Conservation (phyloP, 495 filamentous ascomycete genomes). For the Rhypophila decipiens region DNA sequence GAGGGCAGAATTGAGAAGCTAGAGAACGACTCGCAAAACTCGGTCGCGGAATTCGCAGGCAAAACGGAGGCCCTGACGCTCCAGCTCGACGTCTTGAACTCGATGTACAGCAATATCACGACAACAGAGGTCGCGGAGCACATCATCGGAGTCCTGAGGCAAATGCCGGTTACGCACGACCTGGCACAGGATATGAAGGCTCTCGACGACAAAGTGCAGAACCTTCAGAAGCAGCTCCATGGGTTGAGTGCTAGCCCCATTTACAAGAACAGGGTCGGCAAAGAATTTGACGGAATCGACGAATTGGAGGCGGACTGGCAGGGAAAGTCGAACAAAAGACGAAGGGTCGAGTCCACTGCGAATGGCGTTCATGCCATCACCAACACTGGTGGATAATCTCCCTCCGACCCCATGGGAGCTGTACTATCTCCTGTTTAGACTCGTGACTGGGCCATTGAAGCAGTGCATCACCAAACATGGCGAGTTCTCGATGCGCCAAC, state of each 20-base stretch:
- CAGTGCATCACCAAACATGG: no score
- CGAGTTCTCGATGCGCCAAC: no score
- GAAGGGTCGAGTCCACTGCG: slow-evolving; percentile 3
- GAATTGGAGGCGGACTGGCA: not conserved
- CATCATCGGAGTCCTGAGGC: slow-evolving; percentile 19
- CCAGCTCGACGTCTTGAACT: slow-evolving; percentile 9
- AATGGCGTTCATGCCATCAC: not conserved
- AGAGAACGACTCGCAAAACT: not conserved
- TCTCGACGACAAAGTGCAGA: not conserved
- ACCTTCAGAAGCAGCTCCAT: no score
- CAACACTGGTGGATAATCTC: not conserved
- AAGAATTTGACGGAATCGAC: not conserved
- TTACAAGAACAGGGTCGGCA: no score
- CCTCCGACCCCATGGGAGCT: no score
- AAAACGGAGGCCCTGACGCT: slow-evolving; percentile 3
- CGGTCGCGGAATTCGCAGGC: not conserved
- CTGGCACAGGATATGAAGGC: slow-evolving; percentile 1
- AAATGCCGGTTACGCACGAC: slow-evolving; percentile 9
- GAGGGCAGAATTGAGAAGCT: not conserved
- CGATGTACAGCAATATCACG: slow-evolving; percentile 22
- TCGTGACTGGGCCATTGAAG: no score
- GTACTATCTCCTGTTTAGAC: no score
- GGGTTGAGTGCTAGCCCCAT: no score
- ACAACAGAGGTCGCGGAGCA: slow-evolving; percentile 19
- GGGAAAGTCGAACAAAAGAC: not conserved